Evolutionary conservation across 2,329 filamentous ascomycete species (phyloP).

Genomic region (Alternaria sp.): DNA sequence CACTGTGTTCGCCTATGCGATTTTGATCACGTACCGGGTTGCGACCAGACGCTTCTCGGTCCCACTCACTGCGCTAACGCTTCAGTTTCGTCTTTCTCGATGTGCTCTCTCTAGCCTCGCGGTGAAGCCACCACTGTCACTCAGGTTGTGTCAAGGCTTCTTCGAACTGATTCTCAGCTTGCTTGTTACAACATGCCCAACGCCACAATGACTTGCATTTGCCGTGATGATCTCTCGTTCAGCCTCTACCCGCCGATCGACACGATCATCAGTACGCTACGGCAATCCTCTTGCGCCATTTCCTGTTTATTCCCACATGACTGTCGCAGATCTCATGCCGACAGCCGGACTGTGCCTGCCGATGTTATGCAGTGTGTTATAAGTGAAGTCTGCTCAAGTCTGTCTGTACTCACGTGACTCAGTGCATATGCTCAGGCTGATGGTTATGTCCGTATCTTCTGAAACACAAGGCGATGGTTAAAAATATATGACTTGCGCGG

Average conservation of each 20-base stretch:
- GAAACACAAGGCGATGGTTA: too few relatives aligned
- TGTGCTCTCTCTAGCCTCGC: not conserved
- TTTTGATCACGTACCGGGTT: not conserved
- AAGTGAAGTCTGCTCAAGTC: not conserved
- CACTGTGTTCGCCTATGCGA: not conserved
- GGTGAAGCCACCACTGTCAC: not conserved
- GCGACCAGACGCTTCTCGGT: not conserved
- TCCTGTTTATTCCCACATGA: not conserved
- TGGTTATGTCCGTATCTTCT: not conserved
- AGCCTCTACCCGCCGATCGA: conserved; percentile 21
- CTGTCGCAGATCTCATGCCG: not conserved
- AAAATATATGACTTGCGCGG: not conserved
- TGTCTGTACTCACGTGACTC: not conserved
- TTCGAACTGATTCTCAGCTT: not conserved
- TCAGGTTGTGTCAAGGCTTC: not conserved
- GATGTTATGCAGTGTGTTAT: not conserved
- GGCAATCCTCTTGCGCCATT: conserved; percentile 9
- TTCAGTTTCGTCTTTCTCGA: not conserved
- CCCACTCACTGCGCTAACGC: not conserved
- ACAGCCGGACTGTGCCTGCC: not conserved
- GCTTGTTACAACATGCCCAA: not conserved
- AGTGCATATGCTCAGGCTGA: not conserved
- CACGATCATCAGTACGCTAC: conserved; percentile 12
- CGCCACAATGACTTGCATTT: conserved; percentile 5
- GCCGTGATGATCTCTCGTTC: not conserved